These are phyloP conservation scores for Cicer arietinum DNA, from an alignment of 306 rosid species.

Conservation along the genomic window DNA sequence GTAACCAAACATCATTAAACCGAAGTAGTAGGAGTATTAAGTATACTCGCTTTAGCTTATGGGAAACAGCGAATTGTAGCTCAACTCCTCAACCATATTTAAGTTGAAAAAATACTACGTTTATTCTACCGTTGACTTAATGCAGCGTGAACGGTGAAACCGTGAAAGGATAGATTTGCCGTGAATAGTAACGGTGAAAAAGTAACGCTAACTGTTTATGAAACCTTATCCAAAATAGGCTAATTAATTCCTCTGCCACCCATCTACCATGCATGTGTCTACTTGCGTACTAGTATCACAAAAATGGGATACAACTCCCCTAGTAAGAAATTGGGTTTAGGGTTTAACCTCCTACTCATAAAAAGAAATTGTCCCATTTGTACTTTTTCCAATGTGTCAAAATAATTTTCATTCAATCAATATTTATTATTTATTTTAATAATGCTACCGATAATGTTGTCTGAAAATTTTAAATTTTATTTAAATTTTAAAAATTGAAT, in stretches of 20 bases:
- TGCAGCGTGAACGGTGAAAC: neutral
- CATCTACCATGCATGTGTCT: neutral
- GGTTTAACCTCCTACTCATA: too few species aligned
- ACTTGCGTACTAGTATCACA: neutral
- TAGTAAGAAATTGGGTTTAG: too few species aligned
- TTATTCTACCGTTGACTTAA: neutral
- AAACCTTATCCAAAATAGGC: neutral
- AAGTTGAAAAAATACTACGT: too few species aligned
- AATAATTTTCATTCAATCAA: too few species aligned
- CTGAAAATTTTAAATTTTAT: too few species aligned
- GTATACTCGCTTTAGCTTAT: neutral
- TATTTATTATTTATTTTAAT: too few species aligned
- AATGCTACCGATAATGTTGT: too few species aligned
- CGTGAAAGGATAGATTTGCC: neutral
- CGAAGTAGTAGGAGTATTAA: neutral
- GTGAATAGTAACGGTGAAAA: neutral
- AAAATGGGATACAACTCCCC: too few species aligned
- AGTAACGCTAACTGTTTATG: neutral
- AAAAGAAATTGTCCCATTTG: too few species aligned
- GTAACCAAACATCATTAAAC: conserved; percentile 39
- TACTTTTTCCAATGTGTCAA: too few species aligned
- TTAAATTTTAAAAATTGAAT: too few species aligned
- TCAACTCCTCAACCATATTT: neutral
- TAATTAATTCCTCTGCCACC: neutral
- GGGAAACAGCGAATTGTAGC: neutral